A percentile compares a stretch with the other conserved stretches of the same genome.
Evolutionary conservation across 176 grass and related monocot species (phyloP).

Genomic region (Saccharum spontaneum): DNA sequence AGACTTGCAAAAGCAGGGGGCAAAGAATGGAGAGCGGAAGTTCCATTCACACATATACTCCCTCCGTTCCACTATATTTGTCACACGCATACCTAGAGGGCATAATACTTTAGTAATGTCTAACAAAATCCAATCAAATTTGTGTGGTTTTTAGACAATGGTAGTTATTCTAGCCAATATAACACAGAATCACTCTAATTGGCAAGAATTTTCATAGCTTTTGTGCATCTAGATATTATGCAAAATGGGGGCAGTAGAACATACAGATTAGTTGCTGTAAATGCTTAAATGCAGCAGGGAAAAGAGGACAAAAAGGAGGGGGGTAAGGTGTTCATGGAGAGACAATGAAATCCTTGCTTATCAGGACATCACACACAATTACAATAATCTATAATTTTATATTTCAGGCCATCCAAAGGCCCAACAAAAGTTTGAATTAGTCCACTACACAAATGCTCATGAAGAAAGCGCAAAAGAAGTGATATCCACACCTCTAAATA

Average conservation of each 20-base stretch:
- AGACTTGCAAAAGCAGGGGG: background rate
- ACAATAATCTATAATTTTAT: background rate
- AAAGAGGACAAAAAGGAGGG: background rate
- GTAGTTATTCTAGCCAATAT: background rate
- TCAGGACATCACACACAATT: background rate
- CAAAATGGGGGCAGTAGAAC: background rate
- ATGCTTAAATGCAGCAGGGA: background rate
- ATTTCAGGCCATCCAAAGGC: background rate
- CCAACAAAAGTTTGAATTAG: background rate
- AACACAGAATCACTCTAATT: background rate
- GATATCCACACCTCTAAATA: background rate
- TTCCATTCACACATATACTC: background rate
- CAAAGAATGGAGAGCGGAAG: background rate
- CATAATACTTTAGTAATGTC: background rate
- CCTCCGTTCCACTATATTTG: background rate
- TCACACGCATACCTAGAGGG: no score
- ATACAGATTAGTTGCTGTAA: background rate
- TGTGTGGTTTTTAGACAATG: background rate
- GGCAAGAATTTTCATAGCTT: background rate
- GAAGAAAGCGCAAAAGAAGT: background rate
- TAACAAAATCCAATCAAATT: background rate
- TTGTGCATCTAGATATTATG: background rate
- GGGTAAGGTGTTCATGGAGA: background rate
- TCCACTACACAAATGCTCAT: background rate
- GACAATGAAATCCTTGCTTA: background rate